phyloP scores from a whole-genome alignment of 179 eudicot species.

The Heliamphora pulchella region DNA sequence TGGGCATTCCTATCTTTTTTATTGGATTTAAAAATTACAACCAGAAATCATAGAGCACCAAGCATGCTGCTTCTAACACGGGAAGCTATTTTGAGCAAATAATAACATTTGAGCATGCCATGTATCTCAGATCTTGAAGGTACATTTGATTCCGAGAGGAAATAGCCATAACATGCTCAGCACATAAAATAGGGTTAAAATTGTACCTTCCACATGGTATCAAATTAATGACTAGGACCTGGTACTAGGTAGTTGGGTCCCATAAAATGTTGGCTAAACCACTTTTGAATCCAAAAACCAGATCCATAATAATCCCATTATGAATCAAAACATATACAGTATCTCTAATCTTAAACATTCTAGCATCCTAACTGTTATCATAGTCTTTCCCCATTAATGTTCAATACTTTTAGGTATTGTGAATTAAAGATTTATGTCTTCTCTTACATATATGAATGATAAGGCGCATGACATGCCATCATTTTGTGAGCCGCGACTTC shows the following conservation, averaged over 20 bases:
- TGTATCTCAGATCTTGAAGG: not conserved
- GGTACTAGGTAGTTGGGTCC: not conserved
- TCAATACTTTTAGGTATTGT: no score
- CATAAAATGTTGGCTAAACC: not conserved
- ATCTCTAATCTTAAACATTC: not conserved
- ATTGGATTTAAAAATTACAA: not conserved
- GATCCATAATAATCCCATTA: not conserved
- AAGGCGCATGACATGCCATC: no score
- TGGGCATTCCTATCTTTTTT: not conserved
- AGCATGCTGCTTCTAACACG: not conserved
- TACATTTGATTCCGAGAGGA: not conserved
- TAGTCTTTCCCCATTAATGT: no score
- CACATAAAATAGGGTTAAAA: not conserved
- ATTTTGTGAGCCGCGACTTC: no score
- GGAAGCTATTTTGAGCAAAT: not conserved
- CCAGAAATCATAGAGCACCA: slow-evolving; percentile 1
- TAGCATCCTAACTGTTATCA: no score
- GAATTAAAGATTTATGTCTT: no score
- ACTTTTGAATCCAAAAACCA: not conserved
- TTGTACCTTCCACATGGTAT: not conserved
- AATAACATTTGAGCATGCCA: not conserved
- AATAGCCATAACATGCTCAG: not conserved
- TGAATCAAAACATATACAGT: not conserved
- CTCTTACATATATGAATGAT: no score
- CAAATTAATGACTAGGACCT: slow-evolving; percentile 5